Evolutionary conservation across 208 protist genomes (phyloP).

Genomic region (Acanthamoeba culbertsoni): DNA sequence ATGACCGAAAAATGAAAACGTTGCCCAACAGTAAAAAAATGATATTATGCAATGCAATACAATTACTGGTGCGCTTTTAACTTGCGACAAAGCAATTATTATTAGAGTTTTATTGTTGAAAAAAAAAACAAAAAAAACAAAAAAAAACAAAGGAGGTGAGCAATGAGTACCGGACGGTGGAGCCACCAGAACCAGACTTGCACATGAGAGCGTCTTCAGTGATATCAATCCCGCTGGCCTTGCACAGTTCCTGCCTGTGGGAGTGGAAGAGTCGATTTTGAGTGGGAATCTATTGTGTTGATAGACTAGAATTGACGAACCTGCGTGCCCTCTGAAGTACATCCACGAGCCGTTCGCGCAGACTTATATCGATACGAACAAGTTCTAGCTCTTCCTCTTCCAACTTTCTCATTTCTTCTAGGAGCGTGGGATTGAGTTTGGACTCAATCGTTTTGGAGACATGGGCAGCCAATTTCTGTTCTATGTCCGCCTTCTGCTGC

Average conservation of each 20-base stretch:
- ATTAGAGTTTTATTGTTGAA: too few species aligned
- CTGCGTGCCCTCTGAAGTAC: background rate
- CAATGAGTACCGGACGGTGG: background rate
- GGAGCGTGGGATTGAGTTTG: background rate
- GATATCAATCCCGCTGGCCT: background rate
- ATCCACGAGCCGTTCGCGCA: background rate
- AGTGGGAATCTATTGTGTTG: background rate
- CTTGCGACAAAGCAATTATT: too few species aligned
- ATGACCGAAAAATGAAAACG: background rate
- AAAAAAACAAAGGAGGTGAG: background rate
- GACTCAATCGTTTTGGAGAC: conserved; percentile 24
- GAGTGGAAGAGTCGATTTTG: background rate
- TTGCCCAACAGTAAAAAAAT: background rate
- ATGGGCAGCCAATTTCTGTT: conserved; percentile 7
- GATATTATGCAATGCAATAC: too few species aligned
- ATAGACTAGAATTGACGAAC: background rate
- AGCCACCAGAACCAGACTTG: background rate
- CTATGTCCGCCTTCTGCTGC: background rate
- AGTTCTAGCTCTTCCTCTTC: conserved; percentile 42
- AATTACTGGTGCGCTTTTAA: too few species aligned
- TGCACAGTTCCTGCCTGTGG: background rate
- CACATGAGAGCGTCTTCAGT: background rate
- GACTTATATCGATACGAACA: conserved; percentile 20
- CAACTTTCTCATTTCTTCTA: background rate
- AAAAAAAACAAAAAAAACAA: too few species aligned